Percentiles rank a stretch among this genome's conserved stretches.
Evolutionary conservation across 176 grass and related monocot species (phyloP).

Genomic region (Rhynchospora breviuscula): DNA sequence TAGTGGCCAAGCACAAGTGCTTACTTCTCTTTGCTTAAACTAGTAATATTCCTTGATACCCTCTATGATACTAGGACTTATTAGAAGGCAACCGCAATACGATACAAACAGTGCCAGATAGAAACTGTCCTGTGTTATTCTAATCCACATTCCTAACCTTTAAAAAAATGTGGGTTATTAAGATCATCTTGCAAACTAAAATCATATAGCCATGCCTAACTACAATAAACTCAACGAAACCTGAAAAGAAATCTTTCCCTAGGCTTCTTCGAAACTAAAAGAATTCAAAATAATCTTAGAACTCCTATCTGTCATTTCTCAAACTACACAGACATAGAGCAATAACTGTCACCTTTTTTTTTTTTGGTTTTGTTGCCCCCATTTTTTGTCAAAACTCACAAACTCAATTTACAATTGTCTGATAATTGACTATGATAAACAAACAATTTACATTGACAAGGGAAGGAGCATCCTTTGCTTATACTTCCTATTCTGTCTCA

Average conservation of each 20-base stretch:
- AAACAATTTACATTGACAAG: conserved; percentile 39
- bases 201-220: too few relatives aligned
- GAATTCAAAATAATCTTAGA: neutral
- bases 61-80: neutral
- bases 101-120: neutral
- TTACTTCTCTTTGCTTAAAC: neutral
- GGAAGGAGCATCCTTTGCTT: conserved; percentile 41
- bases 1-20: neutral
- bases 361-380: neutral
- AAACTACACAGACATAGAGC: neutral
- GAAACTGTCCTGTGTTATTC: neutral
- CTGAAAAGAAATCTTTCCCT: too few relatives aligned
- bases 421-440: neutral
- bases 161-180: neutral
- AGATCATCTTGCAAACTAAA: too few relatives aligned
- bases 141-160: neutral
- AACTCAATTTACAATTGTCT: neutral
- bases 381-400: neutral
- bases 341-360: neutral
- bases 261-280: too few relatives aligned
- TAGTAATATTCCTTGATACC: neutral
- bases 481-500: conserved; percentile 33
- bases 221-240: too few relatives aligned
- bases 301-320: neutral
- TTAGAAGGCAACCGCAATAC: neutral